phyloP scores from a whole-genome alignment of 2,329 filamentous ascomycete species.

The Epichloe bromicola region DNA sequence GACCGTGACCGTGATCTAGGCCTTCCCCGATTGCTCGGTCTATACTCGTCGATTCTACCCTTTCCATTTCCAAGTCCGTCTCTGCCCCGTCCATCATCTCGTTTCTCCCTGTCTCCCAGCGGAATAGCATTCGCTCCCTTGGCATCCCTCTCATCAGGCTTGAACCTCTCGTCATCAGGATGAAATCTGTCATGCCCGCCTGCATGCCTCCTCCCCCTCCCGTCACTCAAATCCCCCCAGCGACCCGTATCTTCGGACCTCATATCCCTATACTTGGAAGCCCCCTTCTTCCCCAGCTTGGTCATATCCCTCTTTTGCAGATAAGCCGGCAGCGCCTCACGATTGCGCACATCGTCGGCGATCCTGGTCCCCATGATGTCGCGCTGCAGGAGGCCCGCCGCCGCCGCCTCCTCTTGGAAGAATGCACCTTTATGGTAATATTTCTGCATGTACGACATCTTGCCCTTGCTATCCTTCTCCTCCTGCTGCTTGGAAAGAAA shows the following conservation, averaged over 20 bases:
- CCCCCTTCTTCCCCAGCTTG: constrained; percentile 81
- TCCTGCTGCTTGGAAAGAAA: constrained; percentile 67
- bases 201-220: constrained; percentile 16
- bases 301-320: constrained; percentile 91
- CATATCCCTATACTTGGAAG: constrained; percentile 81
- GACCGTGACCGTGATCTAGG: constrained; percentile 24
- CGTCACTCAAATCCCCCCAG: constrained; percentile 57
- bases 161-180: constrained; percentile 43
- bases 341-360: constrained; percentile 69
- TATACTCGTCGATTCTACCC: not conserved
- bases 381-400: constrained; percentile 61
- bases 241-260: constrained; percentile 79
- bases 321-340: constrained; percentile 75
- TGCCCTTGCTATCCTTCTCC: constrained; percentile 64
- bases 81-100: constrained; percentile 9
- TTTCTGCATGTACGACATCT: constrained; percentile 85
- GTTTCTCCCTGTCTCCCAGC: constrained; percentile 36
- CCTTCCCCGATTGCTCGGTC: not conserved
- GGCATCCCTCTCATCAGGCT: constrained; percentile 28
- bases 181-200: constrained; percentile 54
- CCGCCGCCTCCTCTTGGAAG: constrained; percentile 69
- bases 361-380: constrained; percentile 80
- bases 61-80: not conserved
- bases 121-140: constrained; percentile 58
- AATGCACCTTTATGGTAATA: constrained; percentile 97